Evolutionary conservation across 495 filamentous ascomycete genomes (phyloP).

Genomic region (Hypoxylon rickii): DNA sequence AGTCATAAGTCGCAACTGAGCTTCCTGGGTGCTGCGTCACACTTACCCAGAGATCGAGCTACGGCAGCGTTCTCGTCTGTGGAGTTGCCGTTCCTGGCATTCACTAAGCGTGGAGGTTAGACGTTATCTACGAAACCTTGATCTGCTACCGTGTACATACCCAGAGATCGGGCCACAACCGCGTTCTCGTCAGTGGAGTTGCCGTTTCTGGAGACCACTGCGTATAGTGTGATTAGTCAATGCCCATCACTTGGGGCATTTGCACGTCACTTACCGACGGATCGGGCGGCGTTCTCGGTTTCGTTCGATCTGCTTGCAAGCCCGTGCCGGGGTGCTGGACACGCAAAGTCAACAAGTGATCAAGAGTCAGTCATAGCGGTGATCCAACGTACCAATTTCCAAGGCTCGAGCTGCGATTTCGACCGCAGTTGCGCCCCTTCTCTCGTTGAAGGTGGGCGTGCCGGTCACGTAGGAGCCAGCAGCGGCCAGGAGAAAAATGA

Average conservation of each 20-base stretch:
- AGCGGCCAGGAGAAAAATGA: slow-evolving; percentile 18
- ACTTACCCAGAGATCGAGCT: too few relatives aligned
- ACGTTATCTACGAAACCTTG: too few relatives aligned
- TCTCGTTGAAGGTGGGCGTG: slow-evolving; percentile 13
- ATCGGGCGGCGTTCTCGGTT: background rate
- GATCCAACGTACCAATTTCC: slow-evolving; percentile 2
- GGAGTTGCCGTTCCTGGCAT: slow-evolving; percentile 1
- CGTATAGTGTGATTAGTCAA: background rate
- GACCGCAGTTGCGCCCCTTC: slow-evolving; percentile 5
- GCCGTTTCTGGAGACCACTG: background rate
- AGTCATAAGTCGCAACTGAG: too few relatives aligned
- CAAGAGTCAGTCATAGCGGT: too few relatives aligned
- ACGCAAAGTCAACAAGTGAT: too few relatives aligned
- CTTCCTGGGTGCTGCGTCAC: too few relatives aligned
- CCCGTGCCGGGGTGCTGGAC: background rate
- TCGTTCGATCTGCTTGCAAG: background rate
- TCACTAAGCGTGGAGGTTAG: background rate
- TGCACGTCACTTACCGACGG: slow-evolving; percentile 1
- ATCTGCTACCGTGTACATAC: too few relatives aligned
- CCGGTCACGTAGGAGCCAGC: slow-evolving; percentile 20
- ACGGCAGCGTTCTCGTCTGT: slow-evolving; percentile 8
- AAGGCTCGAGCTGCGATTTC: background rate
- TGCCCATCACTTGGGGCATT: background rate
- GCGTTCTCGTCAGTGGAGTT: slow-evolving; percentile 12
- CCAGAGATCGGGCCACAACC: too few relatives aligned